Evolutionary conservation across 2,329 filamentous ascomycete species (phyloP).

Genomic region (Blumeria graminis): DNA sequence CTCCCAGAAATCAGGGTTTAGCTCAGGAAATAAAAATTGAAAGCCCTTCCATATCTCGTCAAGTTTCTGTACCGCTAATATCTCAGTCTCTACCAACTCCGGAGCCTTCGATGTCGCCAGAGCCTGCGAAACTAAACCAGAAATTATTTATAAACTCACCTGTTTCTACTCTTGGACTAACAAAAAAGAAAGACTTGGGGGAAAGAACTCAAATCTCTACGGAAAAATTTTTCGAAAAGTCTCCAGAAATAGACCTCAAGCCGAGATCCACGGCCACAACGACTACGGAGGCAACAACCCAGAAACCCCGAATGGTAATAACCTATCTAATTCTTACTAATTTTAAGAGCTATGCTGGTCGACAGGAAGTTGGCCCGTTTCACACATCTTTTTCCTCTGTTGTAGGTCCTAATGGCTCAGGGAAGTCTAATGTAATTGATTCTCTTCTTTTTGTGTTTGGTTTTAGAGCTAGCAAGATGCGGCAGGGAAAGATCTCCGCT

Average conservation of each 20-base stretch:
- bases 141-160: slow-evolving; percentile 56
- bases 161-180: slow-evolving; percentile 37
- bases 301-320: slow-evolving; percentile 75
- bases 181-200: slow-evolving; percentile 4
- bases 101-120: slow-evolving; percentile 30
- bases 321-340: slow-evolving; percentile 81
- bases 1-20: slow-evolving; percentile 29
- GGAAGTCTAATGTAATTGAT: slow-evolving; percentile 97
- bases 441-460: slow-evolving; percentile 97
- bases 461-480: slow-evolving; percentile 97
- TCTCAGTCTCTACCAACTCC: slow-evolving; percentile 23
- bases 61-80: slow-evolving; percentile 13
- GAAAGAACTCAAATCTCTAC: slow-evolving; percentile 27
- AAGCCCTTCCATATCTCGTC: slow-evolving; percentile 10
- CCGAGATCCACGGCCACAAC: slow-evolving; percentile 46
- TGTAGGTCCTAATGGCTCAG: slow-evolving; percentile 90
- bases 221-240: slow-evolving; percentile 58
- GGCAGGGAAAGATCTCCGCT: slow-evolving; percentile 93
- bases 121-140: slow-evolving; percentile 24
- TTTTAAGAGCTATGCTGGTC: slow-evolving; percentile 96
- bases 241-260: slow-evolving; percentile 84
- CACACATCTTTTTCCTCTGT: slow-evolving; percentile 95
- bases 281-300: slow-evolving; percentile 47
- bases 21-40: slow-evolving; percentile 47
- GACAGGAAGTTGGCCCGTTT: slow-evolving; percentile 88